These are phyloP conservation scores for Prillingera fragicola DNA, from an alignment of 1,284 basidiomycete species.

Conservation along the genomic window DNA sequence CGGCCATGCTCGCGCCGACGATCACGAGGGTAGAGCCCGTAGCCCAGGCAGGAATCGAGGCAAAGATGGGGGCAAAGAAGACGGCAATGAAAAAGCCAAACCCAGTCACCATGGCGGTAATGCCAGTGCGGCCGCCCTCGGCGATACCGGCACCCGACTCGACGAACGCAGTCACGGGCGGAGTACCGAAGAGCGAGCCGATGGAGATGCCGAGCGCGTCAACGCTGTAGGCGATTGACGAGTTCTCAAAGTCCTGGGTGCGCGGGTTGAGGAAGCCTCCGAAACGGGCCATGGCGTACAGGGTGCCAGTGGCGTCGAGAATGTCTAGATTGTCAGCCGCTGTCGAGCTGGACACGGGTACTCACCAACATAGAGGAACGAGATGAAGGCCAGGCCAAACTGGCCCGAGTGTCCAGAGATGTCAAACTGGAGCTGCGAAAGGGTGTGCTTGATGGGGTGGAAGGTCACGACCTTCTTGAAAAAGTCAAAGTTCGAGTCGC, in stretches of 20 bases:
- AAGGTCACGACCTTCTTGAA: slow-evolving; percentile 72
- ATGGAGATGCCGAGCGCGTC: slow-evolving; percentile 36
- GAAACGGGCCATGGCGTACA: slow-evolving; percentile 88
- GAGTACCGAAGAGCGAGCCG: slow-evolving; percentile 64
- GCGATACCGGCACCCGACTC: slow-evolving; percentile 44
- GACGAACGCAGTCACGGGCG: slow-evolving; percentile 81
- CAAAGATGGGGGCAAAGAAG: slow-evolving; percentile 87
- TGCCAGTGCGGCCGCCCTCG: slow-evolving; percentile 83
- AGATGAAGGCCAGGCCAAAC: slow-evolving; percentile 30
- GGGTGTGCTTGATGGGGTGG: slow-evolving; percentile 14
- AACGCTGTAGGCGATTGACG: slow-evolving; percentile 75
- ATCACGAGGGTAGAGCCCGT: slow-evolving; percentile 82
- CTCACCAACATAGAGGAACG: slow-evolving; percentile 76
- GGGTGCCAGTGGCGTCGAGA: slow-evolving; percentile 64
- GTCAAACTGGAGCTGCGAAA: slow-evolving; percentile 16
- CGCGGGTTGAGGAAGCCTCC: slow-evolving; percentile 79
- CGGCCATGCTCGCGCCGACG: slow-evolving; percentile 83
- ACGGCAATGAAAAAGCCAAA: slow-evolving; percentile 77
- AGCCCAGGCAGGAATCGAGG: slow-evolving; percentile 79
- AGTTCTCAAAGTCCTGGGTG: slow-evolving; percentile 81
- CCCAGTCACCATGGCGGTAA: slow-evolving; percentile 70
- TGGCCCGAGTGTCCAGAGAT: slow-evolving; percentile 8
- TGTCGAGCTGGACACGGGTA: neutral
- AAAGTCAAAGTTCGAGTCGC: slow-evolving; percentile 71
- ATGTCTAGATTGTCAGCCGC: slow-evolving; percentile 45